Conservation (phyloP, 2,329 filamentous ascomycete species). For the Daldinia sp. region DNA sequence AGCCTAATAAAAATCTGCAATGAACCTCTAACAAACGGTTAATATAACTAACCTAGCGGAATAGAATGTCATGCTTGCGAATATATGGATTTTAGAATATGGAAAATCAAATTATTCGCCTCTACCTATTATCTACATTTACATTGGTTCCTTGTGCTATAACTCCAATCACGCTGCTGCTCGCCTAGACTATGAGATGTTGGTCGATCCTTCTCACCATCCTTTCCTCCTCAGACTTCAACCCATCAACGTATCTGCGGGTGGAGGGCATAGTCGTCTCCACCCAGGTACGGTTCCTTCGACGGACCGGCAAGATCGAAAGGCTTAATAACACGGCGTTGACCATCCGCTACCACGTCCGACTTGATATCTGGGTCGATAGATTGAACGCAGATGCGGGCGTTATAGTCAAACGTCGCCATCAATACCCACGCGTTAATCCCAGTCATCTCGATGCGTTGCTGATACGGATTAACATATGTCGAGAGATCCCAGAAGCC, state of each 20-base stretch:
- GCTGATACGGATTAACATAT: slow-evolving; percentile 41
- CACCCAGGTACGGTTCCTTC: slow-evolving; percentile 8
- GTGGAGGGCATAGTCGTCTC: background rate
- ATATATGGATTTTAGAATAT: background rate
- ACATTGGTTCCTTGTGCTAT: background rate
- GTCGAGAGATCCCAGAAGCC: slow-evolving; percentile 16
- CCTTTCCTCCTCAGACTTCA: background rate
- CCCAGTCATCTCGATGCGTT: slow-evolving; percentile 43
- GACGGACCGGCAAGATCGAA: slow-evolving; percentile 36
- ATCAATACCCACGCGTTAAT: slow-evolving; percentile 44
- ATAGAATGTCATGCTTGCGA: no score
- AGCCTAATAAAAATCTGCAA: no score
- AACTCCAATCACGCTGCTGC: background rate
- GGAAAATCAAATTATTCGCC: background rate
- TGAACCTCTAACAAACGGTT: no score
- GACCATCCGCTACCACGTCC: slow-evolving; percentile 35
- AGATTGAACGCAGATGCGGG: slow-evolving; percentile 41
- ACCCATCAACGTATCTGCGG: background rate
- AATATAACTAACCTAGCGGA: no score
- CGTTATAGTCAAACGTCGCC: slow-evolving; percentile 40
- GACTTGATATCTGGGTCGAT: slow-evolving; percentile 21
- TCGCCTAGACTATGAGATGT: background rate
- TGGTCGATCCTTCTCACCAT: no score
- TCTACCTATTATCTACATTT: background rate
- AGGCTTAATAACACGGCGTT: slow-evolving; percentile 12